Conservation (phyloP, 768 basidiomycete genomes). For the Fistulinella prunicolor region DNA sequence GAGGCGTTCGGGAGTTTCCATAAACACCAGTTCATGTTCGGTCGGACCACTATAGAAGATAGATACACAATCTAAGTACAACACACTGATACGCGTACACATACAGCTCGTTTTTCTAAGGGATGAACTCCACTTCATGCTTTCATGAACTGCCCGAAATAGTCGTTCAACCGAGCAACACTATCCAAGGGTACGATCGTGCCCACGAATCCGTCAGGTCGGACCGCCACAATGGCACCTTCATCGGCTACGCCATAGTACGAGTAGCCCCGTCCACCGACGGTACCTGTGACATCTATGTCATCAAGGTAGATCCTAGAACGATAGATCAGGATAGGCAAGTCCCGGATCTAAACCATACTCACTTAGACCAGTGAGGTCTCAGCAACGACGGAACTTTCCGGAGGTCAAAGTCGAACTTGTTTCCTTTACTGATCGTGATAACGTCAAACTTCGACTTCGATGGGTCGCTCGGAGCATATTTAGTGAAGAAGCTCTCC, state of each 20-base stretch:
- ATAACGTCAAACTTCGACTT: slow-evolving; percentile 31
- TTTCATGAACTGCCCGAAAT: slow-evolving; percentile 47
- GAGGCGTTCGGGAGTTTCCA: no score
- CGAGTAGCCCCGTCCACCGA: slow-evolving; percentile 54
- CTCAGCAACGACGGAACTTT: slow-evolving; percentile 34
- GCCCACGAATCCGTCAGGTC: slow-evolving; percentile 55
- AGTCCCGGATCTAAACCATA: not conserved
- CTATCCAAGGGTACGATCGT: slow-evolving; percentile 48
- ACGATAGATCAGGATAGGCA: not conserved
- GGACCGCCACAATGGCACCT: slow-evolving; percentile 30
- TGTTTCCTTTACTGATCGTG: slow-evolving; percentile 29
- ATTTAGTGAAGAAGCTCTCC: slow-evolving; percentile 27
- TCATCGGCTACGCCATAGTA: slow-evolving; percentile 44
- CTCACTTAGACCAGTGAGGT: slow-evolving; percentile 44
- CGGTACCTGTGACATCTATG: slow-evolving; percentile 37
- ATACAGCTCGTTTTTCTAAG: no score
- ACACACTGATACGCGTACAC: no score
- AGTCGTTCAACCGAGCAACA: slow-evolving; percentile 36
- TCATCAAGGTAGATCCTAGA: slow-evolving; percentile 62
- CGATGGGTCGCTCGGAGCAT: slow-evolving; percentile 18
- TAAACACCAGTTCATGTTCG: no score
- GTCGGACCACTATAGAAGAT: no score
- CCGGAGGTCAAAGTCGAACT: slow-evolving; percentile 32
- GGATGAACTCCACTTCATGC: no score
- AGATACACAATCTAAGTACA: no score